Evolutionary conservation across 2,329 filamentous ascomycete genomes (phyloP).

Genomic region (Arthrobotrys iridis): DNA sequence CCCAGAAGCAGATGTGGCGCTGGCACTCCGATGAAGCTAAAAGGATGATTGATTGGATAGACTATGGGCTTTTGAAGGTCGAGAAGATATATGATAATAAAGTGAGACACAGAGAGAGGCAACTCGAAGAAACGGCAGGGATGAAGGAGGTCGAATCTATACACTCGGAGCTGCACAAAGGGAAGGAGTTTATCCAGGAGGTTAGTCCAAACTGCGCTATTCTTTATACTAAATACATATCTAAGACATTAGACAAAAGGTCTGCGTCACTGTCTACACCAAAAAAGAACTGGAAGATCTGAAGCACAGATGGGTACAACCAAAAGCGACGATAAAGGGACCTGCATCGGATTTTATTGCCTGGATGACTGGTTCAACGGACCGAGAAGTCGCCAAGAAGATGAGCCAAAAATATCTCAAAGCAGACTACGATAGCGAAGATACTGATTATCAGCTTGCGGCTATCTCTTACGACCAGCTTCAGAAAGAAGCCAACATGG

Average conservation of each 20-base stretch:
- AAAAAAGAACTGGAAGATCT: not conserved
- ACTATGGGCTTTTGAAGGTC: conserved; percentile 11
- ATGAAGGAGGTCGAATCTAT: not conserved
- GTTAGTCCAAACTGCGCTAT: not conserved
- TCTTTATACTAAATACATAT: not conserved
- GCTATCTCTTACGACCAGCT: not conserved
- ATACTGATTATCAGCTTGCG: no score
- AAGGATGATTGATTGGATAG: conserved; percentile 17
- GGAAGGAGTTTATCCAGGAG: conserved; percentile 2
- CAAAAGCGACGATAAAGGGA: conserved; percentile 10
- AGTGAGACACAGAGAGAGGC: not conserved
- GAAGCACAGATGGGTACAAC: conserved; percentile 6
- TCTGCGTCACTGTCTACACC: conserved; percentile 1
- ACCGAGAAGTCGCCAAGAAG: not conserved
- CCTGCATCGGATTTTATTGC: conserved; percentile 32
- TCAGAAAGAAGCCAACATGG: no score
- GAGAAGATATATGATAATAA: not conserved
- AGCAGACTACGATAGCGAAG: not conserved
- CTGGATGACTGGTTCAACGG: conserved; percentile 30
- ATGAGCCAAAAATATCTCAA: conserved; percentile 12
- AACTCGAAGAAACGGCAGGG: not conserved
- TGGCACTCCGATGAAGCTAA: conserved; percentile 17
- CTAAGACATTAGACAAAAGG: not conserved
- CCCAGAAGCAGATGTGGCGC: conserved; percentile 21
- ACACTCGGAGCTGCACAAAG: not conserved